Conservation (phyloP, 306 rosid species). For the Biancaea sappan region DNA sequence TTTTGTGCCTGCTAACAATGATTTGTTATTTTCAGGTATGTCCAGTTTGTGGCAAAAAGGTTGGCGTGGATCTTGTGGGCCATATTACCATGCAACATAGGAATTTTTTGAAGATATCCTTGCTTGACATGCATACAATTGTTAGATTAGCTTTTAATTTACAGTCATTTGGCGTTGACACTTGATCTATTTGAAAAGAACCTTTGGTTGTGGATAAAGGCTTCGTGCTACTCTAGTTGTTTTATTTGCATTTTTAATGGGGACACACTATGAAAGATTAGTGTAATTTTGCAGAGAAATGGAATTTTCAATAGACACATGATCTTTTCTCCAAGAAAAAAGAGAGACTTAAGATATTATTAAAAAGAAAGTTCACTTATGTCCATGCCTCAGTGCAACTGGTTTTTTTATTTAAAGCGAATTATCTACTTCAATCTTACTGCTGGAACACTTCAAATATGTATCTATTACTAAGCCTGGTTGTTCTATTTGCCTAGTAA, state of each 20-base stretch:
- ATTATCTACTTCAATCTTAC: too few relatives aligned
- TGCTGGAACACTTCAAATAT: too few relatives aligned
- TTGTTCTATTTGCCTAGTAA: neutral
- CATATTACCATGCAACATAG: conserved; percentile 63
- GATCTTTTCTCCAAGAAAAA: too few relatives aligned
- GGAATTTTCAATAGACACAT: too few relatives aligned
- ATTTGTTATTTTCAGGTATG: conserved; percentile 53
- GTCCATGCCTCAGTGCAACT: too few relatives aligned
- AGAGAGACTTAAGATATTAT: too few relatives aligned
- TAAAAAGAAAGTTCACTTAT: too few relatives aligned
- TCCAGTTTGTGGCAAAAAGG: conserved; percentile 53
- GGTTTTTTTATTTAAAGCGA: too few relatives aligned
- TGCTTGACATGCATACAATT: neutral
- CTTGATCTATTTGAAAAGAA: neutral
- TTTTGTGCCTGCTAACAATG: conserved; percentile 10
- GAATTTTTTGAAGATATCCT: conserved; percentile 69
- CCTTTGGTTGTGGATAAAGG: neutral
- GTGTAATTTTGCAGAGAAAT: neutral
- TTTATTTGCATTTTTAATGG: neutral
- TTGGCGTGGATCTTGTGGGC: conserved; percentile 56
- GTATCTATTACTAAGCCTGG: too few relatives aligned
- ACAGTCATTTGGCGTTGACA: neutral
- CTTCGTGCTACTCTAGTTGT: neutral
- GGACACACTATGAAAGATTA: neutral
- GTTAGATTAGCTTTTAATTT: neutral